A percentile compares a stretch with the other conserved stretches of the same genome.
Evolutionary conservation across 1,284 basidiomycete genomes (phyloP).

Genomic region (Hemileia vastatrix): DNA sequence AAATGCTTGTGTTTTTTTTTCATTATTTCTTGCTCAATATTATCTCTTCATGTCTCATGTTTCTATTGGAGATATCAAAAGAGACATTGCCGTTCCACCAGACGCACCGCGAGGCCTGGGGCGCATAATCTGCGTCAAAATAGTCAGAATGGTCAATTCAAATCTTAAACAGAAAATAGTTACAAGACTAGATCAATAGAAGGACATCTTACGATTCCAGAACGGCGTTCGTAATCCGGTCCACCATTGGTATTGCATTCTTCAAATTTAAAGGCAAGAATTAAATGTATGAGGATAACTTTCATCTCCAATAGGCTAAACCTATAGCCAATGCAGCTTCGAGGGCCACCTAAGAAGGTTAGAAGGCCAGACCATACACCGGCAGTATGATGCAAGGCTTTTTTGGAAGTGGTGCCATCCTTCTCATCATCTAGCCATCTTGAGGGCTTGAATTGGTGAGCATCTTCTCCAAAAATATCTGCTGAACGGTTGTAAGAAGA

Average conservation of each 20-base stretch:
- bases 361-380: slow-evolving; percentile 56
- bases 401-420: too few relatives aligned
- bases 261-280: slow-evolving; percentile 4
- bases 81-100: neutral
- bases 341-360: slow-evolving; percentile 51
- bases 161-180: too few relatives aligned
- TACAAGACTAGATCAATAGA: too few relatives aligned
- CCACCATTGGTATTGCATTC: neutral
- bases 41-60: too few relatives aligned
- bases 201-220: neutral
- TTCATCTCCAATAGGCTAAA: slow-evolving; percentile 1
- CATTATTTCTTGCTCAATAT: too few relatives aligned
- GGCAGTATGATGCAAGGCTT: neutral
- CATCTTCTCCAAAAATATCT: slow-evolving; percentile 49
- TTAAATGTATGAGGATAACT: neutral
- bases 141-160: too few relatives aligned
- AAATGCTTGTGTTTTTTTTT: too few relatives aligned
- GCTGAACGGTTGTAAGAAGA: slow-evolving; percentile 47
- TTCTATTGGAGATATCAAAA: neutral
- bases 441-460: slow-evolving; percentile 47
- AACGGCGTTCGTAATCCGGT: neutral
- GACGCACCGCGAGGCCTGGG: neutral
- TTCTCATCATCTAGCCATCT: too few relatives aligned
- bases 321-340: slow-evolving; percentile 24
- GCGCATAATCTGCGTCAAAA: neutral